phyloP scores from a whole-genome alignment of 2,329 filamentous ascomycete species.

The Pseudovirgaria hyperparasitica region DNA sequence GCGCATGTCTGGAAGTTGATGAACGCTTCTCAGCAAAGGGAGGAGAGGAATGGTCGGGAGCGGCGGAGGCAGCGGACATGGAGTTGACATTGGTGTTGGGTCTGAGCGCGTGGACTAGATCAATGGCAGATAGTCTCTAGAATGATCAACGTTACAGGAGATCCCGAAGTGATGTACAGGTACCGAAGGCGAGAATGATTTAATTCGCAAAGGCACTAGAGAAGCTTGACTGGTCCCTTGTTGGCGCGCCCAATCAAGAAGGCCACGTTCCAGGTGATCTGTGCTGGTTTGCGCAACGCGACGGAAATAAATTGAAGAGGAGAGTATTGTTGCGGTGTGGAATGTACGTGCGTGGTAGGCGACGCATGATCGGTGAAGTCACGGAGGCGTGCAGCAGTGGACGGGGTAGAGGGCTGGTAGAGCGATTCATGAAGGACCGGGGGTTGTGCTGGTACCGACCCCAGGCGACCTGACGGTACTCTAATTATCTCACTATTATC shows the following conservation, averaged over 20 bases:
- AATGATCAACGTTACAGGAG: neutral
- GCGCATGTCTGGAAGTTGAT: no score
- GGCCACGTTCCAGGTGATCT: neutral
- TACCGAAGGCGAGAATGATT: neutral
- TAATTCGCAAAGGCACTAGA: neutral
- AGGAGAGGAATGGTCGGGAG: constrained; percentile 26
- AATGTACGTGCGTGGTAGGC: no score
- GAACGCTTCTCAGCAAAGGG: constrained; percentile 28
- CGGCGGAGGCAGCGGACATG: constrained; percentile 28
- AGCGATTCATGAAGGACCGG: no score
- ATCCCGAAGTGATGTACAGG: neutral
- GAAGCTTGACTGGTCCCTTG: neutral
- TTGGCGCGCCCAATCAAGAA: neutral
- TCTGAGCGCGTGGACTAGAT: constrained; percentile 14
- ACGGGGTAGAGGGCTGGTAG: no score
- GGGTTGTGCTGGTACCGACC: no score
- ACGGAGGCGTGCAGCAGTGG: no score
- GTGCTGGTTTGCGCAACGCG: neutral
- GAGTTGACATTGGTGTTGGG: constrained; percentile 27
- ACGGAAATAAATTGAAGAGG: no score
- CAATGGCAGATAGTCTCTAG: constrained; percentile 2
- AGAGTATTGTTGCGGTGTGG: no score
- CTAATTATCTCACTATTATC: no score
- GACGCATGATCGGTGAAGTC: no score
- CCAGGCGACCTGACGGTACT: no score